phyloP scores from a whole-genome alignment of 163 green algal species.

The Trebouxia gelatinosa region DNA sequence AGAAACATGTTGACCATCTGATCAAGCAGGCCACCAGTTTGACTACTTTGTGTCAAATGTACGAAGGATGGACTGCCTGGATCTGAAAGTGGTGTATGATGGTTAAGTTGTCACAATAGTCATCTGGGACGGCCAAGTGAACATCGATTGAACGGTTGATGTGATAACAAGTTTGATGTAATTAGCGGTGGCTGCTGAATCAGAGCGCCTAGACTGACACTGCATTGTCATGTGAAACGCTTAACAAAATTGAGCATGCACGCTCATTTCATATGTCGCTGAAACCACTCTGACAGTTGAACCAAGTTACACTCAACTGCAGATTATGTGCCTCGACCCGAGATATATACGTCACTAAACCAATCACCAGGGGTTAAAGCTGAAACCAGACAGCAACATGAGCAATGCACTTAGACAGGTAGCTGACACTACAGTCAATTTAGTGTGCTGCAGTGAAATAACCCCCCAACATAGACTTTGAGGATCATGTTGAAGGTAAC shows the following conservation, averaged over 20 bases:
- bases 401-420: background rate
- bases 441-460: background rate
- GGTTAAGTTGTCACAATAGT: too few species aligned
- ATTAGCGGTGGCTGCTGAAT: background rate
- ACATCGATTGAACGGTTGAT: background rate
- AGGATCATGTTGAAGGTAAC: background rate
- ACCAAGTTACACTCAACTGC: too few species aligned
- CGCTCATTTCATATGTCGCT: background rate
- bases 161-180: background rate
- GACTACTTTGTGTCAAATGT: conserved; percentile 74
- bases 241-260: background rate
- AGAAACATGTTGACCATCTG: conserved; percentile 57
- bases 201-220: too few species aligned
- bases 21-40: conserved; percentile 62
- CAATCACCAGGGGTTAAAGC: too few species aligned
- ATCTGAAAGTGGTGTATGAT: too few species aligned
- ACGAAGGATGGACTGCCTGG: conserved; percentile 85
- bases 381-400: too few species aligned
- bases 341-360: too few species aligned
- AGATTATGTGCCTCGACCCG: too few species aligned
- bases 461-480: background rate
- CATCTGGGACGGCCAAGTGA: background rate
- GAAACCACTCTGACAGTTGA: too few species aligned
- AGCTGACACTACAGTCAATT: background rate
- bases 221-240: too few species aligned